These are phyloP conservation scores for Musa beccarii DNA, from an alignment of 176 grass and related monocot genomes.

Conservation along the genomic window DNA sequence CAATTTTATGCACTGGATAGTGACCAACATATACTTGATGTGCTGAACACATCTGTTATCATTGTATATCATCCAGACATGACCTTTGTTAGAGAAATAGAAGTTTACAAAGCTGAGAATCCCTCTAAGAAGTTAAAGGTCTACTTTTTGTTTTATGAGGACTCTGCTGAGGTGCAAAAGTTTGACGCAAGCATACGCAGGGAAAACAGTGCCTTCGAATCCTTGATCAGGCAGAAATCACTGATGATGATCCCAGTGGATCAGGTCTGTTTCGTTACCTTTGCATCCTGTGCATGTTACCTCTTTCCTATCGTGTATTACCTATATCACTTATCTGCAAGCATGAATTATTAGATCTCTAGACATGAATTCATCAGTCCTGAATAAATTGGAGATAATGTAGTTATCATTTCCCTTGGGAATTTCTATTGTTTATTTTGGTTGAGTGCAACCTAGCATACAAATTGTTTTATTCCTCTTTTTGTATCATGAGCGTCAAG, in stretches of 20 bases:
- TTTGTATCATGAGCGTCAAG: too few relatives aligned
- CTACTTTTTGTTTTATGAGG: slow-evolving; percentile 95
- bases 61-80: slow-evolving; percentile 95
- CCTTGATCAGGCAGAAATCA: slow-evolving; percentile 89
- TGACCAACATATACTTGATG: slow-evolving; percentile 60
- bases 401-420: background rate
- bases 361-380: too few relatives aligned
- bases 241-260: slow-evolving; percentile 92
- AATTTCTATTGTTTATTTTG: background rate
- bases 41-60: slow-evolving; percentile 70
- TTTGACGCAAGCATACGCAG: slow-evolving; percentile 78
- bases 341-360: background rate
- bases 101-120: slow-evolving; percentile 90
- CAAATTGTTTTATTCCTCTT: background rate
- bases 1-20: slow-evolving; percentile 82
- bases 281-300: slow-evolving; percentile 2
- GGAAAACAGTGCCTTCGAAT: slow-evolving; percentile 91
- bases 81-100: slow-evolving; percentile 89
- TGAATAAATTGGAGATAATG: too few relatives aligned
- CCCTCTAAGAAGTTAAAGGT: slow-evolving; percentile 59
- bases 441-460: background rate
- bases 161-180: slow-evolving; percentile 81
- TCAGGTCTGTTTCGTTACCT: slow-evolving; percentile 47
- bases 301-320: background rate
- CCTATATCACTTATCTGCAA: background rate